Base-by-base conservation (phyloP, 2,329 filamentous ascomycete genomes). In the Talaromyces verruculosus region DNA sequence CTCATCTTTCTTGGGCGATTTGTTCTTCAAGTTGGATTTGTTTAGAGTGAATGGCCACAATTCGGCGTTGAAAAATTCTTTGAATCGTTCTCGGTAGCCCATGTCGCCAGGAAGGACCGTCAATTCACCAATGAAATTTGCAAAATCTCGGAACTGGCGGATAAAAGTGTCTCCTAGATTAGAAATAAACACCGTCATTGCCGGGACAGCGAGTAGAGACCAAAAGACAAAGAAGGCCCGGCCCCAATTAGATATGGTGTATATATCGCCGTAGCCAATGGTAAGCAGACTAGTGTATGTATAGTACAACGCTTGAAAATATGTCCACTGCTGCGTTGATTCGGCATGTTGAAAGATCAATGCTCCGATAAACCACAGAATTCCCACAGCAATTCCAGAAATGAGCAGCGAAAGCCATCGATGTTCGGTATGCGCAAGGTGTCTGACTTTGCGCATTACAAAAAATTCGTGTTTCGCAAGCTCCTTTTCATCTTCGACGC, bases 91-190 rank as follows among this genome's bases (percentile, higher is more conserved):
- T 45, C 64, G 65, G 35, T 72, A 73, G 10, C 81, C 79, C 60
- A 79, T 69, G 37, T 85, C 83, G 8, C 79, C 81, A 1, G 85
- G 85, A 1, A 87, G 72, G 19, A 87, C 80, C 1, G 85, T 87
- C 28, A 86, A 69, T 35, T 83, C 82, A 13, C 84, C 85, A 4
- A 86, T 67, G 78, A 82, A 85, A n/a, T 84, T 81, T 0, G 84
- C 85, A n/a, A 83, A 65, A 58, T 87, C 83, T 25, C 82, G 81
- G 73, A 87, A 81, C 8, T 77, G 76, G 67, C 84, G 84, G 67
- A 87, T 82, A 10, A 80, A 67, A 0, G 77, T 79, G 60, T 78
- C 76, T 10, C 76, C 75, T 43, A 80, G 74, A 47, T 74, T 76
- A 8, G 77, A 76, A 25, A 80, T 77, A n/a, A 80, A 71, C 15